Base-by-base conservation (phyloP, 257 asterid species). In the Solanum clarkiae region DNA sequence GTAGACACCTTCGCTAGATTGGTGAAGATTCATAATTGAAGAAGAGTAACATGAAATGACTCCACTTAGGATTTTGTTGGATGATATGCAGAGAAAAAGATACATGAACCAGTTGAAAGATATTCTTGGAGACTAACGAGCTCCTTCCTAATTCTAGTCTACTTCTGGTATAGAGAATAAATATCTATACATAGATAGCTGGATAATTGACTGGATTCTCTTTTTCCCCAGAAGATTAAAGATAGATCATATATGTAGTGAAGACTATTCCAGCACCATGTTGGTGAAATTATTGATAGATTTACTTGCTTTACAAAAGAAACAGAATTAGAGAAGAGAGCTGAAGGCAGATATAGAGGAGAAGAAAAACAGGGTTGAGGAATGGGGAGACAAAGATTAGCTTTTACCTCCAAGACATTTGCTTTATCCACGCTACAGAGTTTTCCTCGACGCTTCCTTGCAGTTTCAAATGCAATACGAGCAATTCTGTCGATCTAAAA, bases 371-470 rank as follows among this genome's bases (percentile, higher is more conserved):
- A 74, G 65, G n/a, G 82, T 10, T 68, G 47, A 40, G 22, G 16
- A 15, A 63, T 54, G 20, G 63, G 22, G 80, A 84, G 80, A 84
- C 77, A 29, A 62, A 83, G 72, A 84, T 16, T 2, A 57, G 26
- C 77, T 62, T 20, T 47, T 91, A 93, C 99, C 99, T 97, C 99
- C 95, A 97, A 89, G 69, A 97, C 99, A 89, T 97, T 97, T 84
- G 99, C 99, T 91, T 97, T 97, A 87, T 97, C 99, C 42, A 97
- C 98, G 72, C 98, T 95, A 86, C 99, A 97, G 75, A 97, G 98
- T 86, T 93, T 95, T 84, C 98, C 98, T 63, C 88, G 87, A 54
- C 99, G 98, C 71, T 93, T 97, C 88, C 93, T 91, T 86, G 99
- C 98, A 88, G 98, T 94, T 89, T 94, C 97, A 90, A 97, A 95